phyloP scores from a whole-genome alignment of 2,329 filamentous ascomycete genomes.

The Graphilbum ipis-grandicollis region DNA sequence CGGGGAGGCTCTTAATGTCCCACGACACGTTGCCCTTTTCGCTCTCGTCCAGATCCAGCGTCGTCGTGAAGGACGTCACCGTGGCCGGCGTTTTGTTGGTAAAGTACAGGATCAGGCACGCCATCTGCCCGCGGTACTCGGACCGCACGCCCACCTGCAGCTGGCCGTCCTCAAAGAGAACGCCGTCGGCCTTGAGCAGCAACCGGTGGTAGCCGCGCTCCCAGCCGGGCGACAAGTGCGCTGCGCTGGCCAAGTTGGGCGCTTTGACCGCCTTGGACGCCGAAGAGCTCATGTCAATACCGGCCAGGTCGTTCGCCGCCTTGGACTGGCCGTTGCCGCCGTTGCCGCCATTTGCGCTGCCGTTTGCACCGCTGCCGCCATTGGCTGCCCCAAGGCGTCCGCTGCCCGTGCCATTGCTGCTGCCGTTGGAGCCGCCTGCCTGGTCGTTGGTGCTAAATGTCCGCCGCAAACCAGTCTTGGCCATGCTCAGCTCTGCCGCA shows the following conservation, averaged over 20 bases:
- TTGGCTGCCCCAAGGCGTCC: not conserved
- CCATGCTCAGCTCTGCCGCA: conserved; percentile 60
- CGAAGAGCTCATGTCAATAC: conserved; percentile 57
- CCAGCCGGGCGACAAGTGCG: conserved; percentile 89
- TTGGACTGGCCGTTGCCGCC: conserved; percentile 17
- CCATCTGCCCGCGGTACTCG: conserved; percentile 90
- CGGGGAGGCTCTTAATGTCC: conserved; percentile 77
- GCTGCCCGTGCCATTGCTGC: not conserved
- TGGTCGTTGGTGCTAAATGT: conserved; percentile 46
- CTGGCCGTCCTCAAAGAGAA: conserved; percentile 89
- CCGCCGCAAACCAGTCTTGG: conserved; percentile 69
- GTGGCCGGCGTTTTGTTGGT: conserved; percentile 78
- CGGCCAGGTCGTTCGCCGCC: conserved; percentile 51
- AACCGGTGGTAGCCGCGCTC: conserved; percentile 75
- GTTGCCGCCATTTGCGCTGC: not conserved
- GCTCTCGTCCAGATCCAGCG: conserved; percentile 60
- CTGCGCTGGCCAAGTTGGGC: conserved; percentile 80
- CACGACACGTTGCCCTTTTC: conserved; percentile 55
- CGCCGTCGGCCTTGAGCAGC: conserved; percentile 62
- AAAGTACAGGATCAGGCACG: conserved; percentile 90
- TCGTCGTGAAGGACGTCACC: conserved; percentile 86
- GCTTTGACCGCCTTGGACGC: conserved; percentile 33
- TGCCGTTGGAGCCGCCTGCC: conserved; percentile 29
- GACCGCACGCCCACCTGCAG: conserved; percentile 83
- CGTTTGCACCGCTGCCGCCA: not conserved